Conservation (phyloP, 2,329 filamentous ascomycete genomes). For the Davidsoniella virescens region DNA sequence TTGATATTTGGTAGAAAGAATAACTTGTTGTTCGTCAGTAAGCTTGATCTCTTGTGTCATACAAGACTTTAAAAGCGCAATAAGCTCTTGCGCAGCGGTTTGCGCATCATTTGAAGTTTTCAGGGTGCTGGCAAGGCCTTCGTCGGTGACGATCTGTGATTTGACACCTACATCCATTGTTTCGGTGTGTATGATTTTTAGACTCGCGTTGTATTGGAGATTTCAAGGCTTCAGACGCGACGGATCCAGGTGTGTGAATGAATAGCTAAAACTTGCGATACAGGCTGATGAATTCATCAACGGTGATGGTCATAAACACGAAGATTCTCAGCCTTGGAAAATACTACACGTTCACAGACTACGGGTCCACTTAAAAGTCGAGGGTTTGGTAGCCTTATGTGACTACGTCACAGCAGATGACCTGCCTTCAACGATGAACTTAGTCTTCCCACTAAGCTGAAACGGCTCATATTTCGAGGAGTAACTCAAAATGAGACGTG, state of each 20-base stretch:
- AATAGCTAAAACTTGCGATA: background rate
- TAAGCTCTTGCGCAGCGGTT: slow-evolving; percentile 50
- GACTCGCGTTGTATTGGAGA: too few relatives aligned
- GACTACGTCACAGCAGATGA: background rate
- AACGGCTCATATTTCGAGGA: too few relatives aligned
- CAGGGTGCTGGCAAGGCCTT: slow-evolving; percentile 48
- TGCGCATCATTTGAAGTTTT: slow-evolving; percentile 58
- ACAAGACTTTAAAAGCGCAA: slow-evolving; percentile 32
- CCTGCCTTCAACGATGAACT: too few relatives aligned
- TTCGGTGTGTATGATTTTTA: too few relatives aligned
- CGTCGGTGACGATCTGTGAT: slow-evolving; percentile 22
- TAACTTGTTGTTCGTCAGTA: background rate
- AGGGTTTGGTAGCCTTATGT: too few relatives aligned
- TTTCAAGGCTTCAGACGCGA: too few relatives aligned
- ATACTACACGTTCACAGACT: background rate
- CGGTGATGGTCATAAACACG: background rate
- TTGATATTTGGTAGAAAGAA: slow-evolving; percentile 1
- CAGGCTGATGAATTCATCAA: background rate
- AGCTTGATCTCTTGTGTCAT: slow-evolving; percentile 16
- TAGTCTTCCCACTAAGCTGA: background rate
- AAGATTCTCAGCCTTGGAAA: slow-evolving; percentile 1
- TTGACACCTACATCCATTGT: background rate
- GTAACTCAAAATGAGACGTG: too few relatives aligned
- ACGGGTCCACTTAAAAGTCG: too few relatives aligned
- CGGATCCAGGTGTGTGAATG: too few relatives aligned